Base-by-base conservation (phyloP, 345 rosid genomes). In the Heritiera littoralis region DNA sequence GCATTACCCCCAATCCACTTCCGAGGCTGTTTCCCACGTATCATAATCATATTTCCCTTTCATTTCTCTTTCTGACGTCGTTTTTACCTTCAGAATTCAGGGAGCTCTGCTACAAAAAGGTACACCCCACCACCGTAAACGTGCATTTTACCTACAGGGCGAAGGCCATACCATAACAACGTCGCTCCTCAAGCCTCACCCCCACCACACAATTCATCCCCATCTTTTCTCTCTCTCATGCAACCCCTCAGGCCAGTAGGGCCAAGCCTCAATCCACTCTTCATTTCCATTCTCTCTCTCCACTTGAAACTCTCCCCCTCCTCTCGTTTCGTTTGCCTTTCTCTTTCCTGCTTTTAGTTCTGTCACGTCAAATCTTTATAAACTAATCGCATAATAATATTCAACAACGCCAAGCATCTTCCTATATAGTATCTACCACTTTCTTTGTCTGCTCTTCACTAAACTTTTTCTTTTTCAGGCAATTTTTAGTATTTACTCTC, bases 251-350 rank as follows among this genome's bases (percentile, higher is more conserved):
- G 38, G 38, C 38, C 38, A 1, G 0, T 1, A 35, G 38, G 38
- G 38, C 38, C 38, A 35, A 35, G 38, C 38, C 78, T 15, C 61
- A 45, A 77, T 59, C 73, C 81, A 74, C 61, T 78, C 72, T 55
- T 67, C 52, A 18, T 46, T 52, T 35, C 6, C 76, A 1, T 2
- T 35, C 38, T 68, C 86, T 83, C 78, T 83, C 78, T 72, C 83
- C 86, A 83, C 84, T 86, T 83, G 86, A 86, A 58, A 52, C 79
- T 75, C 83, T 85, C 85, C 12, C 83, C 75, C 59, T 10, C 28
- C 78, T 83, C 80, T 81, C 82, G 63, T 59, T 54, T 65, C 76
- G 59, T 76, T 79, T 76, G 13, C n/a, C 66, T 2, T 48, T 48
- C 5, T 48, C 3, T 11, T 51, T 13, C 55, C 3, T 18, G 6